These are phyloP conservation scores for Sarocladium kiliense DNA, from an alignment of 2,329 filamentous ascomycete species.

Conservation along the genomic window DNA sequence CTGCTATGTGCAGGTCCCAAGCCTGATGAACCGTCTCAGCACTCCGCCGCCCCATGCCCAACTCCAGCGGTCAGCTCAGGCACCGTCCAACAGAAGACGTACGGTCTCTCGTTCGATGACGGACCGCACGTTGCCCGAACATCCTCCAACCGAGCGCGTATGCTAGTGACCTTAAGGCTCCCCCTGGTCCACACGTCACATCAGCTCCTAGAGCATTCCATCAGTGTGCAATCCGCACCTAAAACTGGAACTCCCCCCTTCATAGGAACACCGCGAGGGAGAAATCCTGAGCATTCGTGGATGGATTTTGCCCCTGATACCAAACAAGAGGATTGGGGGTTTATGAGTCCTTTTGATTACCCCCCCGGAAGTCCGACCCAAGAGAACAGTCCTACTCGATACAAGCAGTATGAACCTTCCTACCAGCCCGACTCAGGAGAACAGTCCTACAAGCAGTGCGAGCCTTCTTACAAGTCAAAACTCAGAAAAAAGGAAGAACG, in stretches of 20 bases:
- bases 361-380: neutral
- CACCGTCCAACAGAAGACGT: neutral
- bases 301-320: neutral
- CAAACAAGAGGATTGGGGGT: neutral
- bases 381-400: neutral
- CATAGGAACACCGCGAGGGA: neutral
- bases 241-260: neutral
- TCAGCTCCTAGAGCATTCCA: too few species aligned
- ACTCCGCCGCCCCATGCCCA: neutral
- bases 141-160: too few species aligned
- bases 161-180: too few species aligned
- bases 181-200: too few species aligned
- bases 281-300: neutral
- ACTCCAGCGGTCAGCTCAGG: neutral
- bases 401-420: neutral
- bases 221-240: neutral
- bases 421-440: neutral
- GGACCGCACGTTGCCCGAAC: neutral
- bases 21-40: too few species aligned
- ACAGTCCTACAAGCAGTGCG: too few species aligned
- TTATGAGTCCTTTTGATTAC: neutral
- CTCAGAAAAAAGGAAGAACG: neutral
- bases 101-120: too few species aligned
- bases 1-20: too few species aligned
- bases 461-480: too few species aligned